These are phyloP conservation scores for Circinella umbellata DNA, from an alignment of 371 early-diverging fungal genomes.

Conservation along the genomic window DNA sequence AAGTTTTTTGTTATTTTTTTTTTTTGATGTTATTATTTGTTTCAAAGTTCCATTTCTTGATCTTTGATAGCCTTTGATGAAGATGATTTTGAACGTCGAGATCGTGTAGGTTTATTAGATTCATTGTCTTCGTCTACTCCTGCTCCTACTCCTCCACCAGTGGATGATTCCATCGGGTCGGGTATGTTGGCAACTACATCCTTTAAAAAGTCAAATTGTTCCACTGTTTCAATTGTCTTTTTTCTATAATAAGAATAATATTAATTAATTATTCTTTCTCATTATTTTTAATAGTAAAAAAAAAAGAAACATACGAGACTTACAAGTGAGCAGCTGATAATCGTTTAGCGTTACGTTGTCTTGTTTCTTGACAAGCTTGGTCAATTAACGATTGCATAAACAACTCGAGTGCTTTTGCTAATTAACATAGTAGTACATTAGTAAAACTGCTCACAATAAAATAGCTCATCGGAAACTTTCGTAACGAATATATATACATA, in stretches of 20 bases:
- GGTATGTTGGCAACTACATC: slow-evolving; percentile 88
- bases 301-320: slow-evolving; percentile 20
- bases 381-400: slow-evolving; percentile 93
- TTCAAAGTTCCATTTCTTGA: not conserved
- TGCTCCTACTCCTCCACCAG: slow-evolving; percentile 1
- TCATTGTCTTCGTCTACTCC: slow-evolving; percentile 17
- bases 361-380: slow-evolving; percentile 85
- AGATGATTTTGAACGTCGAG: slow-evolving; percentile 27
- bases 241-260: slow-evolving; percentile 58
- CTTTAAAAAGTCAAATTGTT: slow-evolving; percentile 93
- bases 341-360: slow-evolving; percentile 78
- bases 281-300: too few relatives aligned
- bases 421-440: not conserved
- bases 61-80: not conserved
- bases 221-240: slow-evolving; percentile 81
- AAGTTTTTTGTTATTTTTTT: not conserved
- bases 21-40: too few relatives aligned
- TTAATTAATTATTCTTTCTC: not conserved
- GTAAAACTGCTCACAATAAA: not conserved
- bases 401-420: slow-evolving; percentile 91
- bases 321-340: slow-evolving; percentile 88
- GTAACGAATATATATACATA: too few relatives aligned
- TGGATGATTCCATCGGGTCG: slow-evolving; percentile 65
- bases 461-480: not conserved
- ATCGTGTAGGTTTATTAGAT: slow-evolving; percentile 24